Percentiles rank a stretch among this genome's conserved stretches.
Conservation (phyloP, 139 green algal genomes). For the Monoraphidium neglectum region DNA sequence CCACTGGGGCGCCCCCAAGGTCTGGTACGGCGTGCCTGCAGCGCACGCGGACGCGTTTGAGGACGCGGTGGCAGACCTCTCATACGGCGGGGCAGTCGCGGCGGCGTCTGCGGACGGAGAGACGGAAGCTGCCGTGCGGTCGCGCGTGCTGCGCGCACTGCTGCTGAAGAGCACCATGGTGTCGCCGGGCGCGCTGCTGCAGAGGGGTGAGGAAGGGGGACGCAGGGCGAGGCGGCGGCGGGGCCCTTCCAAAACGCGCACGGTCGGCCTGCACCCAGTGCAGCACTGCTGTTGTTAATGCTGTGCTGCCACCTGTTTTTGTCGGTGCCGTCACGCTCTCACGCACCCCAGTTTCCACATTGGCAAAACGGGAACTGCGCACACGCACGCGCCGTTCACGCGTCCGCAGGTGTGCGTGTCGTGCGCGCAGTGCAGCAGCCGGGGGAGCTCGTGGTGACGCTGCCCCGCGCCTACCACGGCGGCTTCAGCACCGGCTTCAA, state of each 20-base stretch:
- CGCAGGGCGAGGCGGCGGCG: no score
- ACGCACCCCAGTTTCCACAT: neutral
- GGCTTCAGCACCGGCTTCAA: constrained; percentile 89
- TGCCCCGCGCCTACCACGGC: constrained; percentile 83
- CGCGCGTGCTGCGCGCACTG: constrained; percentile 40
- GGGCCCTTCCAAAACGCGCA: no score
- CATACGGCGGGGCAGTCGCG: constrained; percentile 35
- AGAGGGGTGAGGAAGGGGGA: constrained; percentile 47
- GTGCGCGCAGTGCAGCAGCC: constrained; percentile 67
- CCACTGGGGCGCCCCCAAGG: constrained; percentile 77
- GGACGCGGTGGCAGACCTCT: constrained; percentile 39
- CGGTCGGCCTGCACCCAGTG: neutral
- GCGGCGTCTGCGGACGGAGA: constrained; percentile 3
- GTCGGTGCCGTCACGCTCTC: neutral
- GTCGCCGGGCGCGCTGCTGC: constrained; percentile 52
- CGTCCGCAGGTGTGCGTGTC: constrained; percentile 62
- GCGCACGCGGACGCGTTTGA: constrained; percentile 71
- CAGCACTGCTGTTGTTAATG: neutral
- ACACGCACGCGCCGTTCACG: neutral
- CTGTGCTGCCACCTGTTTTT: neutral
- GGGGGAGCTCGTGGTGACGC: constrained; percentile 90
- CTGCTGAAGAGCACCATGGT: constrained; percentile 77
- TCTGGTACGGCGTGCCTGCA: constrained; percentile 78
- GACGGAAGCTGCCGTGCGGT: neutral
- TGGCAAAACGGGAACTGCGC: neutral